Evolutionary conservation across 2,329 filamentous ascomycete genomes (phyloP).

Genomic region (Cladosporium velox): DNA sequence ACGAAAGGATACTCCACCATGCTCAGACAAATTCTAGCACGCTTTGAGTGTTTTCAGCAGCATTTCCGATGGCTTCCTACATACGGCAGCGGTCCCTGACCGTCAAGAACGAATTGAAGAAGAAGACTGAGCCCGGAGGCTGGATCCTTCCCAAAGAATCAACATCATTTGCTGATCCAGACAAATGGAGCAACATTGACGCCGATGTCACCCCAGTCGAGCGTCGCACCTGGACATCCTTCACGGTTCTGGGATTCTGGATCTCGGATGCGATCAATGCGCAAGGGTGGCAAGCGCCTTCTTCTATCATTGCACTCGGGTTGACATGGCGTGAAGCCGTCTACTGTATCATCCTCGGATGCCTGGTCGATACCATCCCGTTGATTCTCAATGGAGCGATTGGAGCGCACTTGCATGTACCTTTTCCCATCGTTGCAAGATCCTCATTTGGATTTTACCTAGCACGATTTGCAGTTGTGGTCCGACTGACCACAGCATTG

Average conservation of each 20-base stretch:
- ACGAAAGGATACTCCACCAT: neutral
- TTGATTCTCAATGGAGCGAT: slow-evolving; percentile 48
- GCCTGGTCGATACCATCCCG: slow-evolving; percentile 34
- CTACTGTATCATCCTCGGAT: slow-evolving; percentile 38
- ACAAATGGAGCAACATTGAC: slow-evolving; percentile 47
- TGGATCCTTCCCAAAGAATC: slow-evolving; percentile 46
- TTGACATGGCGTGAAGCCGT: slow-evolving; percentile 45
- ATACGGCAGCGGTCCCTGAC: slow-evolving; percentile 34
- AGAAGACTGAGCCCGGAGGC: slow-evolving; percentile 41
- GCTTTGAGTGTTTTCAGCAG: neutral
- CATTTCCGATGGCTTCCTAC: slow-evolving; percentile 6
- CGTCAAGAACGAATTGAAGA: slow-evolving; percentile 38
- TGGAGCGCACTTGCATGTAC: slow-evolving; percentile 53
- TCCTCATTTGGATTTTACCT: slow-evolving; percentile 61
- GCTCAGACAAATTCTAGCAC: neutral
- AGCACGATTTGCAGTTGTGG: slow-evolving; percentile 46
- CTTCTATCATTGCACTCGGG: slow-evolving; percentile 50
- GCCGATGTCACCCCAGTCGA: slow-evolving; percentile 49
- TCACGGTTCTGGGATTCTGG: slow-evolving; percentile 49
- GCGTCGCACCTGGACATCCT: slow-evolving; percentile 48
- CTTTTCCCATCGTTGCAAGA: slow-evolving; percentile 58
- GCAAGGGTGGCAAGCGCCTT: slow-evolving; percentile 49
- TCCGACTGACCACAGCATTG: slow-evolving; percentile 43
- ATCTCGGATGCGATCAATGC: slow-evolving; percentile 49
- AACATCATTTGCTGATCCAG: slow-evolving; percentile 39